Base-by-base conservation (phyloP, 2,329 filamentous ascomycete genomes). In the Xylaria sp. region DNA sequence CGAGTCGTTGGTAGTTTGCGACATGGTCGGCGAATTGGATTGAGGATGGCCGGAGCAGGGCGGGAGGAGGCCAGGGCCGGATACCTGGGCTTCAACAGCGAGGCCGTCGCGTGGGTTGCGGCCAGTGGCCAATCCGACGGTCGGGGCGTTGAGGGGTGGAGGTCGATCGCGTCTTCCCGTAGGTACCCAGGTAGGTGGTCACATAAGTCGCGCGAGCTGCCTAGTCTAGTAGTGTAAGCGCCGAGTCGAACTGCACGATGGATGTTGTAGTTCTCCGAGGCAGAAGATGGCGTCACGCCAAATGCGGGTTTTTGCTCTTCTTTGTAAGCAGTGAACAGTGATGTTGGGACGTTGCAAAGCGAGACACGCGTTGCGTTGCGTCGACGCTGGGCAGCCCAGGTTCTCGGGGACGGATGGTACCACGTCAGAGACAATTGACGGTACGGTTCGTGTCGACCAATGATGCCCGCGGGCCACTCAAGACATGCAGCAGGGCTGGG, bases 21-120 rank as follows among this genome's bases (percentile, higher is more conserved):
- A 63, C 61, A 63, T 63, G 48, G 38, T 52, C 44, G 26, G 42
- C 24, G 37, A 50, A 17, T 42, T 48, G n/a, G n/a, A n/a, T n/a
- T n/a, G n/a, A n/a, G n/a, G n/a, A n/a, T n/a, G n/a, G n/a, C n/a
- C n/a, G n/a, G 41, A 44, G 5, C 42, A n/a, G 38, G 42, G 40
- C 24, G 37, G 45, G 24, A 40, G 21, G 24, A 38, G 52, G 17
- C 38, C 24, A 39, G 20, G 29, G 41, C 29, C 18, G 44, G 37
- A 40, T 43, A 42, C 13, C 44, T 9, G 24, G 39, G 43, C 29
- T 39, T 40, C 43, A 41, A 44, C 39, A 48, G 29, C 48, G 50
- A 44, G 38, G 41, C 22, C 18, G 50, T 60, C 59, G 59, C 59
- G 59, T 60, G 52, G 34, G 48, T 26, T 54, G 11, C 5, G 38